Percentiles rank a stretch among this genome's conserved stretches.
Conservation (phyloP, 257 asterid species). For the Lycium ferocissimum region DNA sequence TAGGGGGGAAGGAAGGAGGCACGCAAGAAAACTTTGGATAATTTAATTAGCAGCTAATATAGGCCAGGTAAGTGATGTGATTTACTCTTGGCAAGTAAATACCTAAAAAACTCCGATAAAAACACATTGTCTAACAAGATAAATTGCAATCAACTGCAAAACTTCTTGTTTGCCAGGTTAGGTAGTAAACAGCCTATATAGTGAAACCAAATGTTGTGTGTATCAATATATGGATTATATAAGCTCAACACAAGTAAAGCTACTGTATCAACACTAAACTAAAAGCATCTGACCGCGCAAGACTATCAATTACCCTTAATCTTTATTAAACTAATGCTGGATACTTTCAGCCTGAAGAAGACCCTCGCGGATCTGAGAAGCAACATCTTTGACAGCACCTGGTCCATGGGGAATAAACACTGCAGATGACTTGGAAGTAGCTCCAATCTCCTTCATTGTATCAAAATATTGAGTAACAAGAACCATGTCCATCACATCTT, state of each 20-base stretch:
- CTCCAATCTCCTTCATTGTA: constrained; percentile 52
- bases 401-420: constrained; percentile 55
- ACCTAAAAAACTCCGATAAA: neutral
- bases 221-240: neutral
- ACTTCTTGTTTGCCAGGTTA: neutral
- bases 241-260: neutral
- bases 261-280: neutral
- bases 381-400: constrained; percentile 51
- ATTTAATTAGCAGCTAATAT: neutral
- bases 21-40: neutral
- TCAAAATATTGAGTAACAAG: constrained; percentile 53
- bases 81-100: neutral
- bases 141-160: neutral
- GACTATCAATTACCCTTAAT: neutral
- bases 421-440: constrained; percentile 46
- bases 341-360: constrained; percentile 45
- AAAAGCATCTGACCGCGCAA: neutral
- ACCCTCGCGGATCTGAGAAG: constrained; percentile 50
- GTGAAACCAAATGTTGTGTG: neutral
- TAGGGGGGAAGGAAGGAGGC: neutral
- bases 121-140: neutral
- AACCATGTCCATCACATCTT: constrained; percentile 58
- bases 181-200: neutral
- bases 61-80: neutral
- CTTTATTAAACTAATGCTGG: constrained; percentile 24